A percentile compares a stretch with the other conserved stretches of the same genome.
Conservation (phyloP, 202 grass and related monocot genomes). For the Carex sylvatica region DNA sequence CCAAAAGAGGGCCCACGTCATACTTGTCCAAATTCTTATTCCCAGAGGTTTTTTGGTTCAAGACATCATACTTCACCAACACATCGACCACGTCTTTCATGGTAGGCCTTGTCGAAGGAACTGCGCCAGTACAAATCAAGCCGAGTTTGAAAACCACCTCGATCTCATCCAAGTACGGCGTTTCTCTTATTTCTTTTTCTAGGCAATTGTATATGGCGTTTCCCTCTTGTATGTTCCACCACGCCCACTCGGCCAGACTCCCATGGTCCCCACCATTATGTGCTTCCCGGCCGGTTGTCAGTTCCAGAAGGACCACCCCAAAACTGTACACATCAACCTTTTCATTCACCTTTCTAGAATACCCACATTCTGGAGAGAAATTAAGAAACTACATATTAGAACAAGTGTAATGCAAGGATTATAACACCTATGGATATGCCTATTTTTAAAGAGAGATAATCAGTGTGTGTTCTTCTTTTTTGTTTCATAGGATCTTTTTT, state of each 20-base stretch:
- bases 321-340: constrained; percentile 97
- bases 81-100: constrained; percentile 76
- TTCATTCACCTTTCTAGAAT: constrained; percentile 60
- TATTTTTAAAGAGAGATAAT: not conserved
- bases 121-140: constrained; percentile 44
- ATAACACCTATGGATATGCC: not conserved
- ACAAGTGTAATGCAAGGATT: constrained; percentile 1
- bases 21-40: constrained; percentile 24
- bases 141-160: constrained; percentile 64
- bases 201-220: constrained; percentile 37
- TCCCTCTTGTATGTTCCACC: constrained; percentile 39
- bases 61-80: constrained; percentile 42
- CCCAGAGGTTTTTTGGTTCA: constrained; percentile 10
- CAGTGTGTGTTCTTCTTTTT: not conserved
- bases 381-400: not conserved
- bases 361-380: constrained; percentile 48
- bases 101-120: constrained; percentile 50
- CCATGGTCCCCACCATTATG: constrained; percentile 49
- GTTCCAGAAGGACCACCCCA: constrained; percentile 84
- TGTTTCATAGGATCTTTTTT: not conserved
- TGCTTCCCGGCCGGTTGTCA: constrained; percentile 57
- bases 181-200: constrained; percentile 46
- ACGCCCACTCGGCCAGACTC: constrained; percentile 57
- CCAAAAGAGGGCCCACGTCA: constrained; percentile 38
- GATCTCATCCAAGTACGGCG: constrained; percentile 45